Percentiles rank a stretch among this genome's conserved stretches.
Evolutionary conservation across 2,329 filamentous ascomycete genomes (phyloP).

Genomic region (Fusarium siculi): DNA sequence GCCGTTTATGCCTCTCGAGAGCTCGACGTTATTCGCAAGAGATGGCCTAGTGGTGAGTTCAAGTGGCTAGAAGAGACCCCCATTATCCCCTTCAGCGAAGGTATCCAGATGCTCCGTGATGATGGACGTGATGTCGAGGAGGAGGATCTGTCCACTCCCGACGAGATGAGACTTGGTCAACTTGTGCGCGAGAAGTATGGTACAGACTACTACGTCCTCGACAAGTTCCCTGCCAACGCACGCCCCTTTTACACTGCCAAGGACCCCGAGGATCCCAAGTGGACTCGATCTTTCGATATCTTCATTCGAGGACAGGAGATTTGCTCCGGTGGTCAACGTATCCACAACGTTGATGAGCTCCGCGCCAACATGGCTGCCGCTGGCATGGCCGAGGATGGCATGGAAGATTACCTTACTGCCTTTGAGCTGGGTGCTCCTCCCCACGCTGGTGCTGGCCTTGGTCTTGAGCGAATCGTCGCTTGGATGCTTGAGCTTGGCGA

Average conservation of each 20-base stretch:
- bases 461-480: slow-evolving; percentile 88
- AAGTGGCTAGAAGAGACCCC: slow-evolving; percentile 89
- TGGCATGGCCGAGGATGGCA: slow-evolving; percentile 81
- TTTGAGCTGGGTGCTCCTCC: slow-evolving; percentile 91
- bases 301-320: slow-evolving; percentile 95
- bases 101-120: slow-evolving; percentile 82
- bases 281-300: slow-evolving; percentile 95
- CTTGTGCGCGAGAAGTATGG: slow-evolving; percentile 86
- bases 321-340: slow-evolving; percentile 91
- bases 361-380: slow-evolving; percentile 78
- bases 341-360: slow-evolving; percentile 81
- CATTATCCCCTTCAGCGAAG: slow-evolving; percentile 82
- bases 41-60: slow-evolving; percentile 88
- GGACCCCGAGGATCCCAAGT: slow-evolving; percentile 75
- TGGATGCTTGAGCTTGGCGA: slow-evolving; percentile 88
- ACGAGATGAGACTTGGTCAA: slow-evolving; percentile 86
- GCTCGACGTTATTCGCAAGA: slow-evolving; percentile 80
- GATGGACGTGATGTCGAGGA: slow-evolving; percentile 79
- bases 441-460: slow-evolving; percentile 90
- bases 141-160: slow-evolving; percentile 85
- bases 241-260: slow-evolving; percentile 94
- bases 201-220: slow-evolving; percentile 93
- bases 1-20: slow-evolving; percentile 65
- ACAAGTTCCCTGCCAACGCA: slow-evolving; percentile 88
- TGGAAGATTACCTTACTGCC: slow-evolving; percentile 90